A percentile compares a stretch with the other conserved stretches of the same genome.
Evolutionary conservation across 2,329 filamentous ascomycete species (phyloP).

Genomic region (Ramularia endophylla): DNA sequence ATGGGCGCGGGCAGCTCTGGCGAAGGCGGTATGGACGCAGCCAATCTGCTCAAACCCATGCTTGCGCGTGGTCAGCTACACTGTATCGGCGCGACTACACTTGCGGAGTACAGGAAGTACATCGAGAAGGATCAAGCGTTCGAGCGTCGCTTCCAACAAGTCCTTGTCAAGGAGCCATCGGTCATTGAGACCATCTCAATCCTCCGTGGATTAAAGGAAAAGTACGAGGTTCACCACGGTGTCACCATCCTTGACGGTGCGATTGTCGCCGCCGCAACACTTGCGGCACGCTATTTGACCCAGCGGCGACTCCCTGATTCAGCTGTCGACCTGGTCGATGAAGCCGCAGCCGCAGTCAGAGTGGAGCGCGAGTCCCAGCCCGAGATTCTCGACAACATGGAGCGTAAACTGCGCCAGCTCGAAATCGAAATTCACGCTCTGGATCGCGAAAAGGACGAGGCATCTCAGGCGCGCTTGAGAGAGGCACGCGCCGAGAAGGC

Average conservation of each 20-base stretch:
- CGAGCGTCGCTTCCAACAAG: slow-evolving; percentile 97
- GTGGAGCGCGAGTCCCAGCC: slow-evolving; percentile 95
- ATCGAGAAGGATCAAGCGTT: slow-evolving; percentile 99
- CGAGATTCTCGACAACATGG: slow-evolving; percentile 89
- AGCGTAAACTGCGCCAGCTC: slow-evolving; percentile 81
- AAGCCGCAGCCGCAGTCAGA: slow-evolving; percentile 91
- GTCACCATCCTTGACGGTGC: slow-evolving; percentile 94
- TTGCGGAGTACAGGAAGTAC: slow-evolving; percentile 95
- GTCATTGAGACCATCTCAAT: slow-evolving; percentile 92
- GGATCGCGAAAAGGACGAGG: slow-evolving; percentile 88
- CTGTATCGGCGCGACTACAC: slow-evolving; percentile 94
- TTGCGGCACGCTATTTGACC: slow-evolving; percentile 91
- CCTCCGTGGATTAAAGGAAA: slow-evolving; percentile 94
- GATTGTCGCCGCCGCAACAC: slow-evolving; percentile 82
- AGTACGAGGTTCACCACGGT: slow-evolving; percentile 97
- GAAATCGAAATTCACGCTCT: slow-evolving; percentile 97
- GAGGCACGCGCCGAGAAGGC: slow-evolving; percentile 85
- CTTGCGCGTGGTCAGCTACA: slow-evolving; percentile 92
- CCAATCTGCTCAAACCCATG: slow-evolving; percentile 97
- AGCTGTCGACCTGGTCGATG: slow-evolving; percentile 92
- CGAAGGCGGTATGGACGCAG: slow-evolving; percentile 97
- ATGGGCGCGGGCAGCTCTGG: slow-evolving; percentile 96
- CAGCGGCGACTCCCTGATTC: slow-evolving; percentile 88
- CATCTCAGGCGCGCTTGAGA: slow-evolving; percentile 74
- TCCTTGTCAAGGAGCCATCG: slow-evolving; percentile 88